A percentile compares a stretch with the other conserved stretches of the same genome.
Conservation (phyloP, 2,329 filamentous ascomycete genomes). For the Botryotinia narcissicola region DNA sequence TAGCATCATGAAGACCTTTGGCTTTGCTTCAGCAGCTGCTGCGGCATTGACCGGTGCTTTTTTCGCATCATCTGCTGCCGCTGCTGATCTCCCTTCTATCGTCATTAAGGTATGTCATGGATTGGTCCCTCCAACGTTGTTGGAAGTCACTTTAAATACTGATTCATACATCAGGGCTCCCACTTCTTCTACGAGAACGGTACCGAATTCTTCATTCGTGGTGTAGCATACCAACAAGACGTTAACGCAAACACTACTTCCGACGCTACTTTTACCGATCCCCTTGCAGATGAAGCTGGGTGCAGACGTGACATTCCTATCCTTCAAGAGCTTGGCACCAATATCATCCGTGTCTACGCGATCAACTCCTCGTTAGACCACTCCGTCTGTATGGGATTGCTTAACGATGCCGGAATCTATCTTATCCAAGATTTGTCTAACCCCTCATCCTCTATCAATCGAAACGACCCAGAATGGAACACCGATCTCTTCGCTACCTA, state of each 20-base stretch:
- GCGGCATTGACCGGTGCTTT: constrained; percentile 52
- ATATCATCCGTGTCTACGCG: constrained; percentile 93
- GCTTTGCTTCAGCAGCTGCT: constrained; percentile 42
- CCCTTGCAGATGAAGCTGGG: constrained; percentile 66
- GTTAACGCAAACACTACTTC: constrained; percentile 52
- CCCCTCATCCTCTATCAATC: constrained; percentile 80
- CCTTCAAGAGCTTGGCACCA: constrained; percentile 76
- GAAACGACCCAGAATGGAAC: constrained; percentile 75
- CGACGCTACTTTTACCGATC: constrained; percentile 68
- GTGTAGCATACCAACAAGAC: constrained; percentile 93
- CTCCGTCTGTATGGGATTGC: constrained; percentile 76
- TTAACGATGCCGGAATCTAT: constrained; percentile 87
- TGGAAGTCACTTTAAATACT: constrained; percentile 7
- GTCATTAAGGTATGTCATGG: constrained; percentile 43
- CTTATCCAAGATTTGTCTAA: constrained; percentile 88
- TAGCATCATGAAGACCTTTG: constrained; percentile 53
- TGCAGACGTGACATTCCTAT: constrained; percentile 87
- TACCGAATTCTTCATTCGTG: constrained; percentile 88
- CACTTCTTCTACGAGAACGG: constrained; percentile 51
- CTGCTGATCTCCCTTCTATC: constrained; percentile 56
- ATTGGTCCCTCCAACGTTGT: not conserved
- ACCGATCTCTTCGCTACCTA: constrained; percentile 76
- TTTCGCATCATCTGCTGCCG: constrained; percentile 46
- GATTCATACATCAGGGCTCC: constrained; percentile 33
- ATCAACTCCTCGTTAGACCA: constrained; percentile 80